Evolutionary conservation across 2,329 filamentous ascomycete species (phyloP), one percentile per base, ranked within the genome.

Genomic region (Alternaria arborescens): DNA sequence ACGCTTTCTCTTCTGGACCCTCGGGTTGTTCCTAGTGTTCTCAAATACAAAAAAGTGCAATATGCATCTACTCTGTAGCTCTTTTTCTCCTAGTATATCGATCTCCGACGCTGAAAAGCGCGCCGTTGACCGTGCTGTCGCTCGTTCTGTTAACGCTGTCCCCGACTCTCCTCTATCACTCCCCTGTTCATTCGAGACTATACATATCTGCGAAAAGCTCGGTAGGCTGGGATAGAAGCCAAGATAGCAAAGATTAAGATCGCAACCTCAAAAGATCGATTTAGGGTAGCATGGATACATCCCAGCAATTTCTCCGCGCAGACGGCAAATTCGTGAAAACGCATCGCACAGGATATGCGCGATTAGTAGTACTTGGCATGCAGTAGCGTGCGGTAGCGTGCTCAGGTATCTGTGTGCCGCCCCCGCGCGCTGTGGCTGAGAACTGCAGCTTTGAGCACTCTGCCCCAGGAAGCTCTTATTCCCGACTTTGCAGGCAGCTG

Each of bases 111-210:
- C 48, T 8, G 14, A 42, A 28, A 42, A 40, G 24, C 14, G 38
- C 38, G 38, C 42, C 10, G 18, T 52, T 43, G 14, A 22, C 36
- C 11, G 16, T 52, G 24, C 36, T 52, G 18, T 54, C 52, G 52
- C 40, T 28, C 20, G 14, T 34, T 54, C 41, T 46, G 16, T 1
- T 14, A 26, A 14, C 32, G 41, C 32, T 30, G 40, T 40, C 2
- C 7, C 18, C 22, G 16, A 61, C 59, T 61, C 59, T 61, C 42
- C 36, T 53, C 44, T 51, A 36, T 47, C 26, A 62, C 34, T 42
- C 60, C 61, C 59, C 41, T 66, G 40, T 62, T 56, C 8, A 26
- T 61, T 57, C 28, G 54, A 36, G 43, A 62, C 20, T 52, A 34
- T 44, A 41, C n/a, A 36, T 46, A 41, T 58, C 22, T 55, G 20